phyloP scores from a whole-genome alignment of 2,329 filamentous ascomycete genomes.

The Colletotrichum sp. region DNA sequence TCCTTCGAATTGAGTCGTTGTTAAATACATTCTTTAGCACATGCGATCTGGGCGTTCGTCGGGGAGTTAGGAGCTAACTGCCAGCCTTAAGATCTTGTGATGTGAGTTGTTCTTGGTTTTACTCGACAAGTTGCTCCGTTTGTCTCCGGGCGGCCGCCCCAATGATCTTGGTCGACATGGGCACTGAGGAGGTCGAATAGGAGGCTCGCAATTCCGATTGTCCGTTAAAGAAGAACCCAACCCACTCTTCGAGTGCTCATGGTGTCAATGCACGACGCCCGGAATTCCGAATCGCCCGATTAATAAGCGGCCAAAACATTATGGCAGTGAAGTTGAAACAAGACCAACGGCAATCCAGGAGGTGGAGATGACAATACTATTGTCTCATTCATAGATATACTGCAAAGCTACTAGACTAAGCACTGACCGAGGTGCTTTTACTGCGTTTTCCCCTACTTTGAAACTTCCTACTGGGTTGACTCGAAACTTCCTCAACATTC shows the following conservation, averaged over 20 bases:
- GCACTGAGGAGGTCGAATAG: neutral
- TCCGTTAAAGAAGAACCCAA: neutral
- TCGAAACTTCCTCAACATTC: too few relatives aligned
- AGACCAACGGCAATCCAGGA: neutral
- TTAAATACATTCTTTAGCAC: neutral
- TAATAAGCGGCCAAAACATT: neutral
- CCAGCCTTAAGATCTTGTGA: neutral
- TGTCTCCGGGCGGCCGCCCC: neutral
- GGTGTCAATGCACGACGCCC: neutral
- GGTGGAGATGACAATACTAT: rapidly evolving
- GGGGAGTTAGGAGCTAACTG: neutral
- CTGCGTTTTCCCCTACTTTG: too few relatives aligned
- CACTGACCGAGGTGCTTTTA: too few relatives aligned
- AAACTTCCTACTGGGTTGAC: too few relatives aligned
- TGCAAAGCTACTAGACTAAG: too few relatives aligned
- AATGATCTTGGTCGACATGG: neutral
- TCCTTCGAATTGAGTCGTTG: neutral
- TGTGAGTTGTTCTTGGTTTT: neutral
- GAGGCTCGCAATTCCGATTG: neutral
- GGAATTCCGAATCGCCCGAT: neutral
- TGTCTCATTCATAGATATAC: neutral
- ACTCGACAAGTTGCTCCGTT: neutral
- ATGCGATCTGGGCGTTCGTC: neutral
- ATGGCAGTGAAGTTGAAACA: neutral
- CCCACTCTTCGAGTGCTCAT: neutral